phyloP scores from a whole-genome alignment of 108 stramenopile genomes.

The Skeletonema tropicum region DNA sequence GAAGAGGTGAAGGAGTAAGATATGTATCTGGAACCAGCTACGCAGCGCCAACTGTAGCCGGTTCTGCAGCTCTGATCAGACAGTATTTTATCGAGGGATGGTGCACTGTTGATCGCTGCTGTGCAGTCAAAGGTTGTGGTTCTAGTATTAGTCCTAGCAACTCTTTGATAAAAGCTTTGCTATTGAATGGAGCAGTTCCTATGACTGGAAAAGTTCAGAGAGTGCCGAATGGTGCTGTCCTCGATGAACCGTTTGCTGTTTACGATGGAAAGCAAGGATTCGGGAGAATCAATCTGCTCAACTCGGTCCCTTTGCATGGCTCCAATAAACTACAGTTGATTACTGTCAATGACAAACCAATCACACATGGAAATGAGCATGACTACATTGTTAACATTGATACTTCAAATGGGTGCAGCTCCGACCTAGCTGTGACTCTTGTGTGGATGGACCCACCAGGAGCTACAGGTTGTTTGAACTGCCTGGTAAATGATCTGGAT shows the following conservation, averaged over 20 bases:
- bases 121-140: constrained; percentile 57
- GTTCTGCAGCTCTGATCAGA: constrained; percentile 74
- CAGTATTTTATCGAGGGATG: constrained; percentile 78
- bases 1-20: constrained; percentile 16
- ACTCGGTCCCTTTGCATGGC: constrained; percentile 31
- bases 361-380: constrained; percentile 17
- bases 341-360: constrained; percentile 35
- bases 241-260: constrained; percentile 18
- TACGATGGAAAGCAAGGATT: constrained; percentile 66
- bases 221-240: constrained; percentile 31
- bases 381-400: constrained; percentile 28
- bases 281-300: constrained; percentile 48
- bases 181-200: constrained; percentile 68
- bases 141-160: constrained; percentile 62
- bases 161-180: constrained; percentile 74
- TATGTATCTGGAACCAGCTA: constrained; percentile 62
- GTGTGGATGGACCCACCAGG: constrained; percentile 73
- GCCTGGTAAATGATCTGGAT: constrained; percentile 78
- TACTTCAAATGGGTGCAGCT: constrained; percentile 20
- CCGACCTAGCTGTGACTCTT: constrained; percentile 57
- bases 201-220: constrained; percentile 48
- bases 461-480: constrained; percentile 46
- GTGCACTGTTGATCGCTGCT: constrained; percentile 43
- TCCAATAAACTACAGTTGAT: constrained; percentile 37
- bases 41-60: constrained; percentile 81